These are phyloP conservation scores for Ophiostoma sp. DNA, from an alignment of 2,329 filamentous ascomycete genomes.

Conservation along the genomic window DNA sequence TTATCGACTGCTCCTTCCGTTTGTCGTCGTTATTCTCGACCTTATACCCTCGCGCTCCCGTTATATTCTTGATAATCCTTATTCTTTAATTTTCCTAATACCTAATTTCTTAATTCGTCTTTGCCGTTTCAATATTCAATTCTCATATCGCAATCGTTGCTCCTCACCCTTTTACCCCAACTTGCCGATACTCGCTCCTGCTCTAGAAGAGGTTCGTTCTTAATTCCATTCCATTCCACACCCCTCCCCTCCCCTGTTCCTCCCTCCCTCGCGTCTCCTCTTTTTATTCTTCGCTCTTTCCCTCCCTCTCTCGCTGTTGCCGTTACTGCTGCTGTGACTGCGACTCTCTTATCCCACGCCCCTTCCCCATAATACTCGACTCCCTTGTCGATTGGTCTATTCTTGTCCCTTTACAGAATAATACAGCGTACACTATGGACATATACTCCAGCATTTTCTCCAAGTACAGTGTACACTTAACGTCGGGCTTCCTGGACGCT, in stretches of 20 bases:
- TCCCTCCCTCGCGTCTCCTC: constrained; percentile 7
- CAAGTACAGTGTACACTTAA: not conserved
- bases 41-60: no score
- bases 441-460: no score
- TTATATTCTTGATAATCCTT: no score
- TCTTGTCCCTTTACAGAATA: not conserved
- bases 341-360: not conserved
- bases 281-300: constrained; percentile 5
- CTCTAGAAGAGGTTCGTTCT: not conserved
- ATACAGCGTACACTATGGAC: no score
- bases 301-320: constrained; percentile 5
- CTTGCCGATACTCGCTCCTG: constrained; percentile 1
- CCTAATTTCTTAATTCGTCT: not conserved
- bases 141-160: not conserved
- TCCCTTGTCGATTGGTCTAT: not conserved
- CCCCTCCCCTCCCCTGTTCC: constrained; percentile 8
- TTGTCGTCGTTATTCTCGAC: no score
- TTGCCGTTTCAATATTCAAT: not conserved
- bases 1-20: no score
- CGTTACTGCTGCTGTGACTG: not conserved
- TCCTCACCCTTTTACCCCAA: not conserved
- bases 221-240: not conserved
- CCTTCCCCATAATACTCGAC: not conserved
- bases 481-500: not conserved
- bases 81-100: not conserved